Percentiles rank a stretch among this genome's conserved stretches.
These are phyloP conservation scores for Geotrichum europaeum DNA, from an alignment of 1,139 yeast species.

Conservation along the genomic window DNA sequence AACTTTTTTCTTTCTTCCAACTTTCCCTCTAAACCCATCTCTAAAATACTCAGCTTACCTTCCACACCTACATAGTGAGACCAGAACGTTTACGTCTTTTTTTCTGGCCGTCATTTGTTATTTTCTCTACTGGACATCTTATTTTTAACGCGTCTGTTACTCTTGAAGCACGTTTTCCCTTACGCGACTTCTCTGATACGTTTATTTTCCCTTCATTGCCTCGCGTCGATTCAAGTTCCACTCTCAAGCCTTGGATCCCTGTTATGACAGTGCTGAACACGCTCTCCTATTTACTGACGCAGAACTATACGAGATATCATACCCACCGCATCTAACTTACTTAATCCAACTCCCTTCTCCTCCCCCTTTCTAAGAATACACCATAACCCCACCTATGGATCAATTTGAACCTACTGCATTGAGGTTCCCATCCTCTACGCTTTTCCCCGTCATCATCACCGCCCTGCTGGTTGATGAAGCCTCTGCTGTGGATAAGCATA, in stretches of 20 bases:
- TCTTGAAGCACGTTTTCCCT: neutral
- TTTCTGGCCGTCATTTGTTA: neutral
- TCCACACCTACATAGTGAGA: neutral
- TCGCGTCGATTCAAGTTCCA: neutral
- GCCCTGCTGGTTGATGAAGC: slow-evolving; percentile 46
- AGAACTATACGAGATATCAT: neutral
- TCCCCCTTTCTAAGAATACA: neutral
- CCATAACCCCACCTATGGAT: slow-evolving; percentile 5
- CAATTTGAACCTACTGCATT: slow-evolving; percentile 11
- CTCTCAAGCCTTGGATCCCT: neutral
- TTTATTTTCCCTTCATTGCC: neutral
- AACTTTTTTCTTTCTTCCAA: neutral
- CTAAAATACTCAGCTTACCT: neutral
- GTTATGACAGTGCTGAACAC: neutral
- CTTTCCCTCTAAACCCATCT: neutral
- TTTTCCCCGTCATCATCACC: slow-evolving; percentile 64
- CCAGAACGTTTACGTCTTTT: neutral
- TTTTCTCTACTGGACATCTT: neutral
- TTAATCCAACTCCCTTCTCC: neutral
- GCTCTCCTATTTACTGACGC: neutral
- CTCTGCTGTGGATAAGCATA: slow-evolving; percentile 45
- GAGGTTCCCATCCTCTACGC: slow-evolving; percentile 49
- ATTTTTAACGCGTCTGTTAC: too few relatives aligned
- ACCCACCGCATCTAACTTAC: neutral
- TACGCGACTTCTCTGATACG: neutral